Base-by-base conservation (phyloP, 2,329 filamentous ascomycete species). In the Epichloe hybrida region DNA sequence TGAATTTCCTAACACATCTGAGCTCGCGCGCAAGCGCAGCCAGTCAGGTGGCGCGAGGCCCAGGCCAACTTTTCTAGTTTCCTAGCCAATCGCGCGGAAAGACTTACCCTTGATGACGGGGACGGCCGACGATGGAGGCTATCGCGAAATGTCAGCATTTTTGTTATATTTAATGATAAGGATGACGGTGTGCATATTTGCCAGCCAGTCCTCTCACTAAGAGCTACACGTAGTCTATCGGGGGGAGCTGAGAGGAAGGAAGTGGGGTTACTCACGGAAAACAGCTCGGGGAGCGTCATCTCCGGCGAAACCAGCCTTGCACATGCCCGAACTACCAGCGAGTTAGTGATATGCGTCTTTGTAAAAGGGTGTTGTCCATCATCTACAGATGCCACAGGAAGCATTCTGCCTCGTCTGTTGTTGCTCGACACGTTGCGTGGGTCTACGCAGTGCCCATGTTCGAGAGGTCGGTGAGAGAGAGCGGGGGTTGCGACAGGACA, bases 251-350 rank as follows among this genome's bases (percentile, higher is more conserved):
- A 21, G 35, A 60, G 58, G 59, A 59, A 54, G 57, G 57, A 65
- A 65, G 66, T 64, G 61, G 62, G 62, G 62, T 60, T 64, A 67
- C 91, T 95, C 86, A 97, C 91, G 93, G 84, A 98, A 98, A 72
- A 98, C 93, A 77, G 93, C 93, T 83, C 93, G 85, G 73, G 93
- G 93, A 77, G 93, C 93, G 86, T 98, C 93, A 72, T 98, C 93
- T 89, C 93, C 93, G 81, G 93, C 93, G 79, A 98, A 98, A 90
- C 93, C 93, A 86, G 93, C 93, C 83, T 98, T 98, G 81, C 93
- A 98, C 93, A 98, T 97, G 84, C 93, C 93, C 77, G 93, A 97
- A 85, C 91, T 97, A 73, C 58, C 67, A 54, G 61, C 52, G 60
- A 56, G 68, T 76, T 60, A 76, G 73, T 58, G 54, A 47, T 49